Evolutionary conservation across 2,329 filamentous ascomycete species (phyloP).

Genomic region (Fusarium sp.): DNA sequence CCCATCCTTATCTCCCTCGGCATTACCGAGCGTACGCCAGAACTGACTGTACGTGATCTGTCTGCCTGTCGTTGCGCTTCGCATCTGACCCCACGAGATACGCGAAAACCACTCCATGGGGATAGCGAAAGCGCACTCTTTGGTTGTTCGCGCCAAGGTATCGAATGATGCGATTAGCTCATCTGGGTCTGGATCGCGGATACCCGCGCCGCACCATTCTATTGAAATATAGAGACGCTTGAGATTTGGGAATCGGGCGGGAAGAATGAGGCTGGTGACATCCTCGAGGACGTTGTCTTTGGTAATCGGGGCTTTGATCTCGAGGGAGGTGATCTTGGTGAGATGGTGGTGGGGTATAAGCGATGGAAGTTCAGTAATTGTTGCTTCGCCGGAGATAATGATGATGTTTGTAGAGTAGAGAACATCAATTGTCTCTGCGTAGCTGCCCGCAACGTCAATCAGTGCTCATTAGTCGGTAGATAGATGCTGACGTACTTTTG

Average conservation of each 20-base stretch:
- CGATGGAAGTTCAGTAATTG: neutral
- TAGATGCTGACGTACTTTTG: neutral
- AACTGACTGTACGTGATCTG: neutral
- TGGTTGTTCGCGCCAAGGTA: neutral
- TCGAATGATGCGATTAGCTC: neutral
- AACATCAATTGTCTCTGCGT: slow-evolving; percentile 5
- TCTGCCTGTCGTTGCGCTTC: accelerated
- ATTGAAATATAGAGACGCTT: neutral
- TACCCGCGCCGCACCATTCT: neutral
- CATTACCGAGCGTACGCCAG: neutral
- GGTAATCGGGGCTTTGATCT: neutral
- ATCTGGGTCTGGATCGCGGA: neutral
- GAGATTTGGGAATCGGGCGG: neutral
- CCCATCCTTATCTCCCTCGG: no score
- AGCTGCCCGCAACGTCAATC: neutral
- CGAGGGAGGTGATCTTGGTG: neutral
- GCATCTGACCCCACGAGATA: neutral
- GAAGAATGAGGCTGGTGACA: neutral
- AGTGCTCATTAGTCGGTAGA: accelerated
- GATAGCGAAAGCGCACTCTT: neutral
- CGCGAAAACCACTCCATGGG: neutral
- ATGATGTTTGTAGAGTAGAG: slow-evolving; percentile 5
- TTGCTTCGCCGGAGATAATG: neutral
- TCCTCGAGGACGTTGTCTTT: neutral
- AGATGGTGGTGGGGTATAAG: neutral